Conservation (phyloP, 805 yeast species). For the Torulaspora delbrueckii region DNA sequence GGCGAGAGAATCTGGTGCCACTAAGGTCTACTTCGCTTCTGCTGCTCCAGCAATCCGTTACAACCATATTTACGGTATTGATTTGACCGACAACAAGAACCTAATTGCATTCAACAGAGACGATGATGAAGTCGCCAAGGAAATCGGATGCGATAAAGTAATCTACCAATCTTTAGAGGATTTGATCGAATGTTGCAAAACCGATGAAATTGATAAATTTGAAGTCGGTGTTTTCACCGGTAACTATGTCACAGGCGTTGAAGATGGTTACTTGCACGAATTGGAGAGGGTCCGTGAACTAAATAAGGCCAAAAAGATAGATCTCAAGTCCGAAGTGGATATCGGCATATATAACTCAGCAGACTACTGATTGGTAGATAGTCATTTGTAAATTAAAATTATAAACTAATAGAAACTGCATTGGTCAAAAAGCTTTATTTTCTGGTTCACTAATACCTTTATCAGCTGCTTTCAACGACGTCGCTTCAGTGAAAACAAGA, state of each 20-base stretch:
- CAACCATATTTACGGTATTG: constrained; percentile 97
- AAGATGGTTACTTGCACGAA: constrained; percentile 72
- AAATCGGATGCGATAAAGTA: constrained; percentile 85
- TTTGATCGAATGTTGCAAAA: constrained; percentile 70
- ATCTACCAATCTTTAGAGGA: constrained; percentile 84
- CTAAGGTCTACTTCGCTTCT: constrained; percentile 89
- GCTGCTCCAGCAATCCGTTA: constrained; percentile 97
- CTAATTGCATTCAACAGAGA: constrained; percentile 80
- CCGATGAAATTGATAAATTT: constrained; percentile 47
- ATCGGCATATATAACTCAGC: constrained; percentile 58
- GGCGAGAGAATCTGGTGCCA: constrained; percentile 99
- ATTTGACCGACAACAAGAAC: constrained; percentile 91
- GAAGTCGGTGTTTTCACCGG: constrained; percentile 98
- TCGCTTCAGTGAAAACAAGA: not conserved
- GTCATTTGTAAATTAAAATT: constrained; percentile 6
- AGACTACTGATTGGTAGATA: constrained; percentile 38
- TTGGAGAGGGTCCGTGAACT: constrained; percentile 77
- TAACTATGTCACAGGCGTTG: constrained; percentile 88
- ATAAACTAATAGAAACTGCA: not conserved
- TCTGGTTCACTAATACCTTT: not conserved
- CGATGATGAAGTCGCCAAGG: constrained; percentile 68
- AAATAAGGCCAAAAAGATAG: constrained; percentile 54
- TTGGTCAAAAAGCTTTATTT: not conserved
- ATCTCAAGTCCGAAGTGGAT: constrained; percentile 75
- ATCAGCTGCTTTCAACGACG: no score